Conservation (phyloP, 2,329 filamentous ascomycete species). For the Alternaria alternata region DNA sequence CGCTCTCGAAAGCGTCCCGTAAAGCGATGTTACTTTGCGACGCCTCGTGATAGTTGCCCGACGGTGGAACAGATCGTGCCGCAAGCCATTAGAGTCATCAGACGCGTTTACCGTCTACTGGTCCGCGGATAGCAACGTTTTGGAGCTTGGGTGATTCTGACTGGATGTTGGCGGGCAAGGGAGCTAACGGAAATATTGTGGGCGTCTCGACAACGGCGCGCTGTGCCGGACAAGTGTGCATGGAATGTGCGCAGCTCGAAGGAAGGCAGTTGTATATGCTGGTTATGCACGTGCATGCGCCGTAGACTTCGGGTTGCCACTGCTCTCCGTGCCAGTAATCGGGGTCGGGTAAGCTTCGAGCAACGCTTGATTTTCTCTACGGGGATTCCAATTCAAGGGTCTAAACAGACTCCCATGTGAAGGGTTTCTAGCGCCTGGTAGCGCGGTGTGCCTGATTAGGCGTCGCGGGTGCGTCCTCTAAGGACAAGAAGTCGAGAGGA, state of each 20-base stretch:
- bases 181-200: slow-evolving; percentile 11
- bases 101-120: slow-evolving; percentile 11
- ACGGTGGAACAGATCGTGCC: slow-evolving; percentile 18
- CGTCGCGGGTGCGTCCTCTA: neutral
- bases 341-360: slow-evolving; percentile 1
- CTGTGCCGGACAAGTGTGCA: slow-evolving; percentile 12
- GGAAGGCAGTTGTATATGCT: neutral
- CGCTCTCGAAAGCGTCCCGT: slow-evolving; percentile 1
- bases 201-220: slow-evolving; percentile 13
- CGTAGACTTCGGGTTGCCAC: neutral
- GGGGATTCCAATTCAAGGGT: too few species aligned
- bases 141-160: slow-evolving; percentile 3
- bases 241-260: slow-evolving; percentile 1
- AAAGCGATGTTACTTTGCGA: slow-evolving; percentile 25
- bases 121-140: neutral
- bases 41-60: slow-evolving; percentile 21
- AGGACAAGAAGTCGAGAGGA: slow-evolving; percentile 3
- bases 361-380: slow-evolving; percentile 7
- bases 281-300: slow-evolving; percentile 3
- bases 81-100: slow-evolving; percentile 22
- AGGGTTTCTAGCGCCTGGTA: slow-evolving; percentile 6
- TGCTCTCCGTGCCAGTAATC: neutral
- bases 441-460: slow-evolving; percentile 2
- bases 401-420: slow-evolving; percentile 1
- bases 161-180: neutral